These are phyloP conservation scores for Globisporangium cystogenes DNA, from an alignment of 352 stramenopile genomes.

Conservation along the genomic window DNA sequence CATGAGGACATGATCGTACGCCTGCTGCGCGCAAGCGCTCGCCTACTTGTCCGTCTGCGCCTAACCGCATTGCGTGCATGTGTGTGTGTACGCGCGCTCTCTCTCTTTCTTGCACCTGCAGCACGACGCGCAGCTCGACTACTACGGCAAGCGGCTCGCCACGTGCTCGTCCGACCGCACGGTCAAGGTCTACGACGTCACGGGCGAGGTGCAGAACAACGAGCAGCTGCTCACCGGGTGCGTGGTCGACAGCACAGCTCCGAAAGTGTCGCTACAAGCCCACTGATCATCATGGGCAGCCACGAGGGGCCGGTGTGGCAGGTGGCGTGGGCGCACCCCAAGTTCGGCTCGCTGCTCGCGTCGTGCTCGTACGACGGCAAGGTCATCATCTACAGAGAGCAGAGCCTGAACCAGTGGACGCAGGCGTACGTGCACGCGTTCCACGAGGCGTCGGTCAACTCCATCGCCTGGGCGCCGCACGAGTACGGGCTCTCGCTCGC, in stretches of 20 bases:
- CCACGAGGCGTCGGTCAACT: slow-evolving; percentile 92
- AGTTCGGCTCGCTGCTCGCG: slow-evolving; percentile 94
- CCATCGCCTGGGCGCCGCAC: slow-evolving; percentile 94
- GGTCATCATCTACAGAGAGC: slow-evolving; percentile 96
- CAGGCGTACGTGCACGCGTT: slow-evolving; percentile 89
- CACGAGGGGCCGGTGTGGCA: slow-evolving; percentile 98
- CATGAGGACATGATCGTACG: slow-evolving; percentile 97
- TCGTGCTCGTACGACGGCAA: slow-evolving; percentile 98
- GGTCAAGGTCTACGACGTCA: slow-evolving; percentile 97
- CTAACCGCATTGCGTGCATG: too few species aligned
- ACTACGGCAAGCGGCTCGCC: slow-evolving; percentile 98
- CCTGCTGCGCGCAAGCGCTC: too few species aligned
- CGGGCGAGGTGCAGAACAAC: slow-evolving; percentile 87
- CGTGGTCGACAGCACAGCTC: background rate
- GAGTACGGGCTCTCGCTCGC: slow-evolving; percentile 94
- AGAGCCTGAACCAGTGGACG: slow-evolving; percentile 91
- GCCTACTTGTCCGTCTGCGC: too few species aligned
- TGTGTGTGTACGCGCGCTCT: too few species aligned
- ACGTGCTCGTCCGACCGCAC: slow-evolving; percentile 98
- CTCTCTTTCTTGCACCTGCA: slow-evolving; percentile 21
- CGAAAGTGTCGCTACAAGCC: too few species aligned
- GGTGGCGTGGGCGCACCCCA: slow-evolving; percentile 98
- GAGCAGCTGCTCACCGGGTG: slow-evolving; percentile 83
- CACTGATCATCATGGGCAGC: too few species aligned
- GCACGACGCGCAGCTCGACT: slow-evolving; percentile 99